Conservation (phyloP, 331 rosid species). For the Quercus lobata region DNA sequence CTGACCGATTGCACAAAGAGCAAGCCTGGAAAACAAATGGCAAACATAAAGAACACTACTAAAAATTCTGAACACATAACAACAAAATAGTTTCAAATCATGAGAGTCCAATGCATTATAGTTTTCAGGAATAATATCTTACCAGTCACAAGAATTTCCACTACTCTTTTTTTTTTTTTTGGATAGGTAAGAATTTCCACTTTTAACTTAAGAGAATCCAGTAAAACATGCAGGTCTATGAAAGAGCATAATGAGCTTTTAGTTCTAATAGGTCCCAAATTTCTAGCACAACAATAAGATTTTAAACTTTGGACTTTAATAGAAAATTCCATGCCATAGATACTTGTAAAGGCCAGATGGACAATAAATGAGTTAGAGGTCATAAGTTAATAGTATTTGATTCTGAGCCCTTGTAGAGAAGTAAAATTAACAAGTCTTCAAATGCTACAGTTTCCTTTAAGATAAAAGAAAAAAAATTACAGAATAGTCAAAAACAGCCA, state of each 20-base stretch:
- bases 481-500: no score
- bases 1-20: conserved; percentile 50
- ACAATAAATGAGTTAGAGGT: background rate
- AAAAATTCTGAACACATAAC: background rate
- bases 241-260: background rate
- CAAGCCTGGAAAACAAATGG: conserved; percentile 40
- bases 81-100: background rate
- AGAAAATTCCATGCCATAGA: no score
- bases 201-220: background rate
- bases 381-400: background rate
- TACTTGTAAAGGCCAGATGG: no score
- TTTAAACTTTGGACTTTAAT: no score
- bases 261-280: background rate
- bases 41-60: background rate
- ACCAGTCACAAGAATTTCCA: background rate
- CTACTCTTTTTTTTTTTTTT: no score
- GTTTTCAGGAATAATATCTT: background rate
- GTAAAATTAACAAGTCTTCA: background rate
- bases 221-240: background rate
- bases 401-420: background rate
- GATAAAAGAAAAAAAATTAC: background rate
- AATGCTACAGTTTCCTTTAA: background rate
- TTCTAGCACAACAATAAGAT: background rate
- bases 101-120: conserved; percentile 4
- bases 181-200: background rate